phyloP scores from a whole-genome alignment of 2,329 filamentous ascomycete species.

The Fusarium drepaniforme region DNA sequence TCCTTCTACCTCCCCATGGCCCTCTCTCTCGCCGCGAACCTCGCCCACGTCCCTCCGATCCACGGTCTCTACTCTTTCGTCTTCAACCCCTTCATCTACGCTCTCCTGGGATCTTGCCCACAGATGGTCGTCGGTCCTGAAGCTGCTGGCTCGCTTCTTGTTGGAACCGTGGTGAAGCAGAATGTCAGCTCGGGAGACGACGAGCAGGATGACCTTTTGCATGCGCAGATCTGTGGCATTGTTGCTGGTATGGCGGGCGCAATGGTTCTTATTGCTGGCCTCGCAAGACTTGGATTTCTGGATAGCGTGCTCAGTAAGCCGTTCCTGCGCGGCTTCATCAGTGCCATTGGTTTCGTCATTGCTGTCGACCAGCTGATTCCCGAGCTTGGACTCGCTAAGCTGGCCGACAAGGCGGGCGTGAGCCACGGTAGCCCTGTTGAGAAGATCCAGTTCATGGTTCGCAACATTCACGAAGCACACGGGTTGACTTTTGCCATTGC shows the following conservation, averaged over 20 bases:
- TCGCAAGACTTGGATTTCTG: constrained; percentile 89
- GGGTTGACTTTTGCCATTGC: constrained; percentile 82
- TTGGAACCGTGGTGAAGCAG: constrained; percentile 86
- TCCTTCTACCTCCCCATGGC: constrained; percentile 99
- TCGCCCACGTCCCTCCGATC: constrained; percentile 92
- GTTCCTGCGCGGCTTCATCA: constrained; percentile 95
- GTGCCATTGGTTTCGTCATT: constrained; percentile 96
- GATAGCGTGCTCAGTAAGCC: constrained; percentile 95
- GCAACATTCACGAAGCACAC: constrained; percentile 76
- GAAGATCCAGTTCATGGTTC: constrained; percentile 84
- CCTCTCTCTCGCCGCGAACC: constrained; percentile 90
- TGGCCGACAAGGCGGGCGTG: constrained; percentile 74
- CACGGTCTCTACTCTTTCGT: constrained; percentile 96
- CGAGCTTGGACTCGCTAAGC: constrained; percentile 80
- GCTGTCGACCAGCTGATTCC: constrained; percentile 94
- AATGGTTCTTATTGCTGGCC: constrained; percentile 87
- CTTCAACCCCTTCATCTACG: constrained; percentile 92
- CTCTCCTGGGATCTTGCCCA: constrained; percentile 89
- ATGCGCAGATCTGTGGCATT: constrained; percentile 88
- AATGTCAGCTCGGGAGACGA: constrained; percentile 77
- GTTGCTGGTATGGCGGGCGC: constrained; percentile 89
- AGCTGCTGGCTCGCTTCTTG: constrained; percentile 90
- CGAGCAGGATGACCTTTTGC: constrained; percentile 73
- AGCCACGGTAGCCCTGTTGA: constrained; percentile 88
- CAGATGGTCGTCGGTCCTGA: constrained; percentile 96